phyloP scores from a whole-genome alignment of 305 asterid species.

The Rubia tinctorum region DNA sequence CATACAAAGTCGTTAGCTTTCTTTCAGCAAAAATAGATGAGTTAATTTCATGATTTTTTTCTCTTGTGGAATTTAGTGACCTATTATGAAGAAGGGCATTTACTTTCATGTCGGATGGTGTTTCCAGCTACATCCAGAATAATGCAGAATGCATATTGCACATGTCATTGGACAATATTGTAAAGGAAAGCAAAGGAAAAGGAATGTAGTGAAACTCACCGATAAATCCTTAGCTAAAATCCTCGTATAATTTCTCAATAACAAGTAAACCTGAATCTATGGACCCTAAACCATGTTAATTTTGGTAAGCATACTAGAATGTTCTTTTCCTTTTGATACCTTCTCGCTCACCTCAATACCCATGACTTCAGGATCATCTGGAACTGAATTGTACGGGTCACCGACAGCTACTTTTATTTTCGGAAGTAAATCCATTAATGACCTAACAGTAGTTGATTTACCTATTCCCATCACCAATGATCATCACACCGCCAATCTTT shows the following conservation, averaged over 20 bases:
- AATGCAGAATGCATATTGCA: background rate
- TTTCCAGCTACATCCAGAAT: background rate
- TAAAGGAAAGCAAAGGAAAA: background rate
- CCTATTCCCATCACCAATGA: constrained; percentile 98
- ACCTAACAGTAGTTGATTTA: constrained; percentile 85
- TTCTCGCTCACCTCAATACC: constrained; percentile 75
- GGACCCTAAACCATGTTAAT: constrained; percentile 63
- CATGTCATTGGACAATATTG: too few relatives aligned
- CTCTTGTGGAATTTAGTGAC: too few relatives aligned
- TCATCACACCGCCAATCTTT: constrained; percentile 97
- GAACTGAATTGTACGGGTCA: constrained; percentile 90
- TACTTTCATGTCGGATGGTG: too few relatives aligned
- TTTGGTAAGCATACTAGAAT: constrained; percentile 48
- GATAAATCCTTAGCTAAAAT: constrained; percentile 48
- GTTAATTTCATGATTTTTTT: too few relatives aligned
- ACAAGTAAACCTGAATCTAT: constrained; percentile 37
- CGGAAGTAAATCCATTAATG: constrained; percentile 84
- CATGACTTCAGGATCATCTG: constrained; percentile 81
- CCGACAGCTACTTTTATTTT: constrained; percentile 71
- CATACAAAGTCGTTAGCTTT: background rate
- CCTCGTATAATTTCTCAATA: constrained; percentile 83
- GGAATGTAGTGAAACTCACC: constrained; percentile 1
- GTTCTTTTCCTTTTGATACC: constrained; percentile 45
- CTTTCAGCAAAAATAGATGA: background rate
- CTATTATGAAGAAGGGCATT: too few relatives aligned